Conservation (phyloP, 495 filamentous ascomycete genomes). For the Penicillium mononematosum region DNA sequence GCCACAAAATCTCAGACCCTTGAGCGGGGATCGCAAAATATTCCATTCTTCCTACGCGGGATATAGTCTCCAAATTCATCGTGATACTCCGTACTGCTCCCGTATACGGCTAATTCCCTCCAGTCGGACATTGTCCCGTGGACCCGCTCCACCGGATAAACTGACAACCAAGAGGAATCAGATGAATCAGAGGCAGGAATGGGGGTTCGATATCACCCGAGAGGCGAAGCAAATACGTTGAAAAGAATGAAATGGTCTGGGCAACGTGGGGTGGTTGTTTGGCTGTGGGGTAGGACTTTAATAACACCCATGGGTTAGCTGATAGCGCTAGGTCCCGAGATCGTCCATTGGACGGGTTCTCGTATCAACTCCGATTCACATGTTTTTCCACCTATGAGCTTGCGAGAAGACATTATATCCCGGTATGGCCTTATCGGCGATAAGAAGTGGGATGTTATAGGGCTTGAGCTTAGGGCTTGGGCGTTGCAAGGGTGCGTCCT, state of each 20-base stretch:
- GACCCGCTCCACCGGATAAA: slow-evolving; percentile 11
- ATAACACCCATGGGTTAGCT: background rate
- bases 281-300: background rate
- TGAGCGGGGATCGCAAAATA: slow-evolving; percentile 1
- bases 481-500: background rate
- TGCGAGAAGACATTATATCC: slow-evolving; percentile 2
- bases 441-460: slow-evolving; percentile 12
- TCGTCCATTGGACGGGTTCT: background rate
- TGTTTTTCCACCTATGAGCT: slow-evolving; percentile 13
- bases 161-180: background rate
- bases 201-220: slow-evolving; percentile 7
- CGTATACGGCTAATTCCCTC: background rate
- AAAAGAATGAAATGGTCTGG: background rate
- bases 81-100: background rate
- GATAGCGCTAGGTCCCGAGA: background rate
- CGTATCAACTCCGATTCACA: slow-evolving; percentile 19
- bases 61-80: slow-evolving; percentile 3
- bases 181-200: slow-evolving; percentile 6
- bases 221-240: slow-evolving; percentile 3
- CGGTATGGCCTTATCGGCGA: slow-evolving; percentile 11
- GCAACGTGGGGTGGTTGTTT: slow-evolving; percentile 4
- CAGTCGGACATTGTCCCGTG: slow-evolving; percentile 13
- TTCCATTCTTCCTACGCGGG: background rate
- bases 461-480: slow-evolving; percentile 16
- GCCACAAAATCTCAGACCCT: background rate